phyloP scores from a whole-genome alignment of 2,329 filamentous ascomycete genomes.

The Fusarium subtropicale region DNA sequence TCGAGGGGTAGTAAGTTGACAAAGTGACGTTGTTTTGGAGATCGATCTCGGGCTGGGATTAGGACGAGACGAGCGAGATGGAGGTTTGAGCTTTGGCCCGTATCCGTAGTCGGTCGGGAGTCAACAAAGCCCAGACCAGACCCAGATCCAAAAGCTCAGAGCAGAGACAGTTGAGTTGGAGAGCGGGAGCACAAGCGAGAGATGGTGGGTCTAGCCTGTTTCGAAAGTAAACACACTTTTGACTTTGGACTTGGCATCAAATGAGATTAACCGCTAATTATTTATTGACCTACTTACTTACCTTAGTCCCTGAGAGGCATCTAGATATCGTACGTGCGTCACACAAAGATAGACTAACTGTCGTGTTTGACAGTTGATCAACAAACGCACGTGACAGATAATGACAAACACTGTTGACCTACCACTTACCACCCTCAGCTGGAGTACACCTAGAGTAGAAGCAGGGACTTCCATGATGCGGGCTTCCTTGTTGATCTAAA shows the following conservation, averaged over 20 bases:
- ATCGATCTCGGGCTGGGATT: constrained; percentile 18
- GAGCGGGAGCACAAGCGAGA: constrained; percentile 32
- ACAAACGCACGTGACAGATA: constrained; percentile 25
- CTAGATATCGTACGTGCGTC: constrained; percentile 29
- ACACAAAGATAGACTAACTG: constrained; percentile 24
- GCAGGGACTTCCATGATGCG: constrained; percentile 11
- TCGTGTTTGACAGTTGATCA: constrained; percentile 29
- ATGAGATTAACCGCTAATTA: constrained; percentile 3
- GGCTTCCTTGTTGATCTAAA: constrained; percentile 2
- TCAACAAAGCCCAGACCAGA: constrained; percentile 28
- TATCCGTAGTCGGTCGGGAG: constrained; percentile 22
- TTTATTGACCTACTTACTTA: constrained; percentile 8
- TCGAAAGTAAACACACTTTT: constrained; percentile 44
- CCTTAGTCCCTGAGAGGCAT: not conserved
- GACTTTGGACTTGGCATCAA: constrained; percentile 2
- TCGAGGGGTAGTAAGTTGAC: constrained; percentile 5
- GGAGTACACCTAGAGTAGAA: not conserved
- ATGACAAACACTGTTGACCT: constrained; percentile 1
- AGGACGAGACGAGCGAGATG: constrained; percentile 25
- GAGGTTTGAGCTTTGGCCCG: constrained; percentile 27
- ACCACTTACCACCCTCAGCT: not conserved
- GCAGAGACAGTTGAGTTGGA: constrained; percentile 3
- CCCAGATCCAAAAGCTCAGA: not conserved
- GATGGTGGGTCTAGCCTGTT: constrained; percentile 35
- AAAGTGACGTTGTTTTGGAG: constrained; percentile 17